phyloP scores from a whole-genome alignment of 176 grass and related monocot species.

The Rhipidocladum racemiflorum region DNA sequence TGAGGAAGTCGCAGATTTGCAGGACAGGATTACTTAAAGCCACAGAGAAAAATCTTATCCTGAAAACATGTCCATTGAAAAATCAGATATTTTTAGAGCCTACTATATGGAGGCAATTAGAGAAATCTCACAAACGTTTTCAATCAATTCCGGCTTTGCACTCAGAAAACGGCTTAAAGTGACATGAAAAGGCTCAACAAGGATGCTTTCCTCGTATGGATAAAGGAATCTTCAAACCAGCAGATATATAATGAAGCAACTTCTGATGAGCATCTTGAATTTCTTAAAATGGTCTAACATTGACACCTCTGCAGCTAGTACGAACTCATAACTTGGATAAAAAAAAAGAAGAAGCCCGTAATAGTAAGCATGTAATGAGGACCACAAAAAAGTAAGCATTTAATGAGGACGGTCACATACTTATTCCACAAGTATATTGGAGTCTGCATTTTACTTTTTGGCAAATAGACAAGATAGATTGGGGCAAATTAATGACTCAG shows the following conservation, averaged over 20 bases:
- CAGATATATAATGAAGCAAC: neutral
- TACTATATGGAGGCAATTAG: neutral
- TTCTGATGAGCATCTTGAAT: neutral
- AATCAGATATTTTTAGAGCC: neutral
- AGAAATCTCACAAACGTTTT: constrained; percentile 1
- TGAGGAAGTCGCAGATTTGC: neutral
- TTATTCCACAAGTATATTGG: neutral
- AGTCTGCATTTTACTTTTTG: neutral
- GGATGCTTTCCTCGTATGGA: neutral
- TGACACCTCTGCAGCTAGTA: neutral
- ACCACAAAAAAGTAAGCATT: neutral
- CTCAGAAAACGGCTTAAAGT: neutral
- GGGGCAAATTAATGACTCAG: neutral
- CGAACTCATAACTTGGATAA: neutral
- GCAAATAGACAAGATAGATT: neutral
- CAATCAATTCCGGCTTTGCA: neutral
- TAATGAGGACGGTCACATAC: neutral
- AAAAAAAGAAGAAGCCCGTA: neutral
- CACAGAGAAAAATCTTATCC: neutral
- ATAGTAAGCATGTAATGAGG: neutral
- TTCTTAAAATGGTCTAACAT: neutral
- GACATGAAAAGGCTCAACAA: constrained; percentile 1
- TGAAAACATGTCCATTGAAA: neutral
- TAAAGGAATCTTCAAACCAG: constrained; percentile 6
- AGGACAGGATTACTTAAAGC: neutral